These are phyloP conservation scores for Diaporthe capsici DNA, from an alignment of 2,329 filamentous ascomycete genomes.

Conservation along the genomic window DNA sequence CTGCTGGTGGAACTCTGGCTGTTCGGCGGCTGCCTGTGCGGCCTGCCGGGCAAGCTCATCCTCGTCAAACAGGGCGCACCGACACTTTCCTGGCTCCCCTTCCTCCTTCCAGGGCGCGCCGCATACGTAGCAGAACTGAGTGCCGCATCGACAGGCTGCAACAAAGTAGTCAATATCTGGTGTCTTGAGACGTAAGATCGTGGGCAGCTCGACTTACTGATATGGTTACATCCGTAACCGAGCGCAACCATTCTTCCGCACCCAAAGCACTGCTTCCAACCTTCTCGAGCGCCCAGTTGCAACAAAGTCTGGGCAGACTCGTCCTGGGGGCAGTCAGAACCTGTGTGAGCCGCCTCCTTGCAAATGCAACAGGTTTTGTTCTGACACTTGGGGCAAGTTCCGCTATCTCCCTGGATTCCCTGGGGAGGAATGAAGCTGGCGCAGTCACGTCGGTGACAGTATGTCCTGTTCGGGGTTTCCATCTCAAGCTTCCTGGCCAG, in stretches of 20 bases:
- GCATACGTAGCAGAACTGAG: slow-evolving; percentile 66
- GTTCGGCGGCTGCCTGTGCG: not conserved
- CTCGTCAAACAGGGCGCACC: not conserved
- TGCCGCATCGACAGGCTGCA: slow-evolving; percentile 60
- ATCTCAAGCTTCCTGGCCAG: slow-evolving; percentile 63
- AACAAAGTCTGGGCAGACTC: slow-evolving; percentile 55
- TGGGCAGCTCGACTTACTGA: slow-evolving; percentile 60
- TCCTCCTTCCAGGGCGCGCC: slow-evolving; percentile 55
- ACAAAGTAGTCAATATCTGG: not conserved
- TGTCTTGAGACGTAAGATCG: not conserved
- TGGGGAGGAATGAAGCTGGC: slow-evolving; percentile 60
- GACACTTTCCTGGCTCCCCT: slow-evolving; percentile 43
- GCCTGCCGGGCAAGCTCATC: not conserved
- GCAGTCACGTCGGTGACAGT: slow-evolving; percentile 63
- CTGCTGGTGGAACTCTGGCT: not conserved
- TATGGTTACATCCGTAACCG: slow-evolving; percentile 67
- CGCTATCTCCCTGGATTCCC: slow-evolving; percentile 52
- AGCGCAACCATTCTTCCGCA: slow-evolving; percentile 66
- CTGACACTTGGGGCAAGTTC: slow-evolving; percentile 58
- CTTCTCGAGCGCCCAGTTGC: slow-evolving; percentile 54
- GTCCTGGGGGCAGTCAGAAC: slow-evolving; percentile 63
- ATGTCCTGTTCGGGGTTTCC: slow-evolving; percentile 61
- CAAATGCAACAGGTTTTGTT: slow-evolving; percentile 64
- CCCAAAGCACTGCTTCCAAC: slow-evolving; percentile 65
- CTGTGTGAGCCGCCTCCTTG: slow-evolving; percentile 60